These are phyloP conservation scores for Alternaria solani DNA, from an alignment of 2,329 filamentous ascomycete genomes.

Conservation along the genomic window DNA sequence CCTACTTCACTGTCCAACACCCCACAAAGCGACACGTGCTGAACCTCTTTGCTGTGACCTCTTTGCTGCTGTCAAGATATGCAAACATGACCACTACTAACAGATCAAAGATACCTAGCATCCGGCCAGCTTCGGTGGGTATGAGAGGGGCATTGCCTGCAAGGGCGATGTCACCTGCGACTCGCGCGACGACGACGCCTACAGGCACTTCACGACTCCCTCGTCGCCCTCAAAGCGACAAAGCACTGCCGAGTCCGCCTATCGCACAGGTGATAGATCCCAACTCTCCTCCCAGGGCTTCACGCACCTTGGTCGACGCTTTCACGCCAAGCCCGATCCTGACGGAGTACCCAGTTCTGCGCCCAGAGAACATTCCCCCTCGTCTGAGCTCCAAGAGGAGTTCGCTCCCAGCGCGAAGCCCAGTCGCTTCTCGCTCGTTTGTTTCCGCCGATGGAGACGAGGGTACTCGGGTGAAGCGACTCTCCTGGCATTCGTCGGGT, in stretches of 20 bases:
- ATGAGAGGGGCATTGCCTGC: conserved; percentile 21
- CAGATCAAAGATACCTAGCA: conserved; percentile 21
- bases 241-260: conserved; percentile 53
- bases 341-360: conserved; percentile 40
- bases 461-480: conserved; percentile 28
- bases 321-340: conserved; percentile 42
- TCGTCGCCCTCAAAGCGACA: conserved; percentile 39
- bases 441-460: conserved; percentile 16
- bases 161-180: conserved; percentile 3
- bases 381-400: conserved; percentile 28
- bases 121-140: conserved; percentile 11
- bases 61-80: conserved; percentile 6
- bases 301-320: conserved; percentile 52
- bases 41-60: not conserved
- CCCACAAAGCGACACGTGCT: conserved; percentile 1
- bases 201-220: conserved; percentile 39
- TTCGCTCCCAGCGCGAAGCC: conserved; percentile 15
- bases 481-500: conserved; percentile 27
- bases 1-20: not conserved
- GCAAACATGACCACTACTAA: conserved; percentile 9
- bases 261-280: conserved; percentile 41
- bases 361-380: conserved; percentile 34
- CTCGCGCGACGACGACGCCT: conserved; percentile 10
- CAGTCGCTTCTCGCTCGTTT: not conserved
- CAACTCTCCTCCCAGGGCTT: conserved; percentile 47